Evolutionary conservation across 257 asterid genomes (phyloP).

Genomic region (Linaria vulgaris): DNA sequence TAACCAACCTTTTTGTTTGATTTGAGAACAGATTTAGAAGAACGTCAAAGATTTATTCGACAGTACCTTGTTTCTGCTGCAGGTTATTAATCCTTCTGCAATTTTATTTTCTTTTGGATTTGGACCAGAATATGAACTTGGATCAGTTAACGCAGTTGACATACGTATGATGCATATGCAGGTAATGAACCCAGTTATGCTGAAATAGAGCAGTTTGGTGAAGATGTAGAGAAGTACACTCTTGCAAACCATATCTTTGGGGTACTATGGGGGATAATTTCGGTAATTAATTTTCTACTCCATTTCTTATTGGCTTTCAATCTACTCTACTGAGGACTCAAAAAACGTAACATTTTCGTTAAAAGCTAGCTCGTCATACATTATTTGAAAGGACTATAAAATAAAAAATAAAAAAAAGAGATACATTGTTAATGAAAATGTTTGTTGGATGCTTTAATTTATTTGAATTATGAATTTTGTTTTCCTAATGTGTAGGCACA

Average conservation of each 20-base stretch:
- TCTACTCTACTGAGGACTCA: not conserved
- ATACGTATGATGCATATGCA: slow-evolving; percentile 31
- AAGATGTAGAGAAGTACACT: slow-evolving; percentile 64
- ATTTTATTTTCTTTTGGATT: not conserved
- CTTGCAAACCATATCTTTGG: slow-evolving; percentile 90
- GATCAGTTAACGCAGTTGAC: not conserved
- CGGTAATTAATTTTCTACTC: slow-evolving; percentile 51
- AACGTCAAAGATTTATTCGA: slow-evolving; percentile 63
- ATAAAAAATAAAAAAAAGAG: too few relatives aligned
- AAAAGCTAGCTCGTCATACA: too few relatives aligned
- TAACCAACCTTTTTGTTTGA: slow-evolving; percentile 16
- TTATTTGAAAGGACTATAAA: too few relatives aligned
- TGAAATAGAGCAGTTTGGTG: slow-evolving; percentile 46
- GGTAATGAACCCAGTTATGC: slow-evolving; percentile 49
- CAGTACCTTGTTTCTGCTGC: slow-evolving; percentile 66
- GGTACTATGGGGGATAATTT: slow-evolving; percentile 97
- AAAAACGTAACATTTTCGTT: too few relatives aligned
- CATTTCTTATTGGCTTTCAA: not conserved
- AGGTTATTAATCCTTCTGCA: slow-evolving; percentile 53
- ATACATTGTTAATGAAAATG: not conserved
- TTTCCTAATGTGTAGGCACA: slow-evolving; percentile 47
- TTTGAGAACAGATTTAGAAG: slow-evolving; percentile 53
- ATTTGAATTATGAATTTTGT: not conserved
- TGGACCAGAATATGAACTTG: not conserved
- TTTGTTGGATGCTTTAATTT: not conserved